Evolutionary conservation across 306 rosid species (phyloP).

Genomic region (Sphenostylis stenocarpa): DNA sequence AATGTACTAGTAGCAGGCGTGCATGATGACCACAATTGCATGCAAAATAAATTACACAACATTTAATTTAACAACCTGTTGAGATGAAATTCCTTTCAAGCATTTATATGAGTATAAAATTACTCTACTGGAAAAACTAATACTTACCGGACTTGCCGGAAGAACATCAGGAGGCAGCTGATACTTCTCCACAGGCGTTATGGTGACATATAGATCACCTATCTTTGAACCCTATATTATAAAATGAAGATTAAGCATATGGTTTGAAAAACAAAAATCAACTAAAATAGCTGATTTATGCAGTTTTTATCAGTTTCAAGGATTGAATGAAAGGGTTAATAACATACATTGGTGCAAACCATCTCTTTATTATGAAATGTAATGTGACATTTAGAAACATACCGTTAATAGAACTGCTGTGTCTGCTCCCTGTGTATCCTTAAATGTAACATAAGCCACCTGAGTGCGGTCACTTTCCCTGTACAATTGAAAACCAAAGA

Average conservation of each 20-base stretch:
- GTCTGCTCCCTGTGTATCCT: constrained; percentile 78
- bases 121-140: no score
- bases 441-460: constrained; percentile 77
- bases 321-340: constrained; percentile 9
- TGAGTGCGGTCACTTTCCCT: constrained; percentile 78
- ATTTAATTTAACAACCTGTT: not conserved
- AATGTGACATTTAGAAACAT: constrained; percentile 35
- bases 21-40: not conserved
- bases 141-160: constrained; percentile 56
- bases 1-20: not conserved
- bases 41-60: not conserved
- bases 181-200: constrained; percentile 66
- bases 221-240: constrained; percentile 66
- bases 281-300: not conserved
- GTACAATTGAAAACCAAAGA: constrained; percentile 6
- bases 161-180: constrained; percentile 75
- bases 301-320: not conserved
- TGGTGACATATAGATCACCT: constrained; percentile 56
- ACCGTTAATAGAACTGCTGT: constrained; percentile 84
- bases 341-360: not conserved
- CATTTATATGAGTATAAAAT: no score
- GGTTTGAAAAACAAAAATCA: constrained; percentile 1
- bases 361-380: not conserved
- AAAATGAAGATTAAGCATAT: constrained; percentile 1
- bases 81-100: no score